phyloP scores from a whole-genome alignment of 441 rosid genomes.

The Capsella rubella region DNA sequence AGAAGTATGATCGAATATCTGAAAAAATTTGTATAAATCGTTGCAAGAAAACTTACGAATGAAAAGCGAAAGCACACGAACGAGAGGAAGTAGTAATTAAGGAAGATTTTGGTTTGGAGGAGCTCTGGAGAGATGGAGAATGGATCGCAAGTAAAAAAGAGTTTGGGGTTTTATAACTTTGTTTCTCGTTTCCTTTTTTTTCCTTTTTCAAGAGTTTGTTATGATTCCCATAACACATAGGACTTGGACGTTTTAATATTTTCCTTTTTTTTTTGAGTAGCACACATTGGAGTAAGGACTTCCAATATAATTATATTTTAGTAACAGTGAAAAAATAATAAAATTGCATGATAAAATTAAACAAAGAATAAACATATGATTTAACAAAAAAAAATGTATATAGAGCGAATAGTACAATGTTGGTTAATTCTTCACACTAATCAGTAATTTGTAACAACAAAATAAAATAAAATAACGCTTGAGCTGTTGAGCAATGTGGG shows the following conservation, averaged over 20 bases:
- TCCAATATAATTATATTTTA: too few relatives aligned
- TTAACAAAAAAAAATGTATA: neutral
- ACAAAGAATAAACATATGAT: too few relatives aligned
- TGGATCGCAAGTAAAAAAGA: neutral
- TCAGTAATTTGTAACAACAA: neutral
- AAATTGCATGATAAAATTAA: neutral
- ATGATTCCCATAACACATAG: neutral
- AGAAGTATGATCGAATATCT: neutral
- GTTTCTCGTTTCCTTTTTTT: neutral
- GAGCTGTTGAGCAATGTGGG: too few relatives aligned
- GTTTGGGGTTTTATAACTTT: neutral
- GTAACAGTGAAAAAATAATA: too few relatives aligned
- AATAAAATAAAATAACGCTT: too few relatives aligned
- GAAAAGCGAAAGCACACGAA: constrained; percentile 15
- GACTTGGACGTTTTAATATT: neutral
- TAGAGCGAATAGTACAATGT: neutral
- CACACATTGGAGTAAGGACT: neutral
- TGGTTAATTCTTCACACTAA: neutral
- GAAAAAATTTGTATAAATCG: neutral
- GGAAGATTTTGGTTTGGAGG: neutral
- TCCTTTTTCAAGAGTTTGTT: neutral
- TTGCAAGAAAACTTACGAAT: constrained; percentile 5
- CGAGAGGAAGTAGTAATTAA: neutral
- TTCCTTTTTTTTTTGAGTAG: too few relatives aligned
- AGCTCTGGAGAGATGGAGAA: neutral